Evolutionary conservation across 352 stramenopile species (phyloP).

Genomic region (Phytophthora capsici): DNA sequence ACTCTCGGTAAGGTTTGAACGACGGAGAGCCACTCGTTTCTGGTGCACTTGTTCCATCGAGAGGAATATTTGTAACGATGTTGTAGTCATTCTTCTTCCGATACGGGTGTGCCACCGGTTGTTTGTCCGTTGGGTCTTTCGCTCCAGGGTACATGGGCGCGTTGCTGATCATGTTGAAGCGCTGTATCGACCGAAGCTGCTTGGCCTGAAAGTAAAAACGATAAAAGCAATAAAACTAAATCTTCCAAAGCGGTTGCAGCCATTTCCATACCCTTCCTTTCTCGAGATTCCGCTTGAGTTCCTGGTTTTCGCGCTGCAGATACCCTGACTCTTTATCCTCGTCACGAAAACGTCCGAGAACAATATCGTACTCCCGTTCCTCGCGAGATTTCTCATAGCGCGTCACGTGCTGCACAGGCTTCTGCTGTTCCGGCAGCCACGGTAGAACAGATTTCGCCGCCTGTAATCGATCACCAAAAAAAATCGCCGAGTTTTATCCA

Average conservation of each 20-base stretch:
- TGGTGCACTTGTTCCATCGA: conserved; percentile 16
- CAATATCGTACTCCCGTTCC: conserved; percentile 74
- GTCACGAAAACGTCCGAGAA: conserved; percentile 74
- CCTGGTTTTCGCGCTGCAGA: conserved; percentile 40
- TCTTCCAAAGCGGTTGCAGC: not conserved
- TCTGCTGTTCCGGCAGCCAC: conserved; percentile 64
- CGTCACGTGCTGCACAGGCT: conserved; percentile 66
- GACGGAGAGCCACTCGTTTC: conserved; percentile 25
- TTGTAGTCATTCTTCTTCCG: conserved; percentile 61
- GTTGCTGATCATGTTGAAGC: conserved; percentile 77
- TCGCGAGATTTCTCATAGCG: conserved; percentile 73
- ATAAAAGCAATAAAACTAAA: conserved; percentile 1
- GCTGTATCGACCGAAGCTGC: conserved; percentile 64
- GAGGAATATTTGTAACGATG: conserved; percentile 67
- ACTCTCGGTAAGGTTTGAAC: conserved; percentile 55
- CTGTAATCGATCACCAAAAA: conserved; percentile 33
- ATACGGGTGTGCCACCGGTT: conserved; percentile 38
- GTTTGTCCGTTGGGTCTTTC: conserved; percentile 51
- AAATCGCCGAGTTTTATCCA: not conserved
- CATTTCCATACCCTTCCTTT: conserved; percentile 40
- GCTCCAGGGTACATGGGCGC: conserved; percentile 53
- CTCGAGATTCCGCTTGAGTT: conserved; percentile 49
- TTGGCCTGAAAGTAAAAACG: conserved; percentile 44
- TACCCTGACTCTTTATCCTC: conserved; percentile 48
- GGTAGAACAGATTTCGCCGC: conserved; percentile 65